These are phyloP conservation scores for Scheffersomyces stambukii DNA, from an alignment of 1,139 yeast genomes.

Conservation along the genomic window DNA sequence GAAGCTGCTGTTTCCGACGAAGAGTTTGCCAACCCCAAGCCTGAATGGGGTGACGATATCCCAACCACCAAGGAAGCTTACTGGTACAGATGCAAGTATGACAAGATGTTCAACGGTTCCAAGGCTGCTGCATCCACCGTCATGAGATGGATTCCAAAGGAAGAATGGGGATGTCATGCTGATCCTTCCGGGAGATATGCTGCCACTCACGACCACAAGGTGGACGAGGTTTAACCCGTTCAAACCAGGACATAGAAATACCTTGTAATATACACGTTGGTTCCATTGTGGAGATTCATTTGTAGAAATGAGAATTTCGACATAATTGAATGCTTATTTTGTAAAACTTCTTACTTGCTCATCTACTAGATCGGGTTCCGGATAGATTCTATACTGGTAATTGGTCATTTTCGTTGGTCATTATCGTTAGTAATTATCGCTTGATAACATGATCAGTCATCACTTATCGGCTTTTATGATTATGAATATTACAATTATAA, in stretches of 20 bases:
- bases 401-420: too few relatives aligned
- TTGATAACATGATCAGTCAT: too few relatives aligned
- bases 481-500: too few relatives aligned
- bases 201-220: constrained; percentile 69
- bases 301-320: too few relatives aligned
- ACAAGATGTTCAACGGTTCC: constrained; percentile 75
- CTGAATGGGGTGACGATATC: constrained; percentile 92
- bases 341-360: too few relatives aligned
- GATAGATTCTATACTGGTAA: too few relatives aligned
- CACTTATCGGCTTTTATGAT: too few relatives aligned
- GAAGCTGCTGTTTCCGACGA: constrained; percentile 84
- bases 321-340: too few relatives aligned
- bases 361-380: too few relatives aligned
- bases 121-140: constrained; percentile 96
- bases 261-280: too few relatives aligned
- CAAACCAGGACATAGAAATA: too few relatives aligned
- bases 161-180: constrained; percentile 99
- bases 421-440: too few relatives aligned
- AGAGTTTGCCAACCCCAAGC: constrained; percentile 81
- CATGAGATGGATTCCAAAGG: constrained; percentile 99
- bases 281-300: constrained; percentile 1
- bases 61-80: constrained; percentile 98
- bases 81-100: constrained; percentile 97
- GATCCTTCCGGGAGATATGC: constrained; percentile 99
- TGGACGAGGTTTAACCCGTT: constrained; percentile 21